Conservation (phyloP, 2,329 filamentous ascomycete genomes). For the Ascochyta koolunga region DNA sequence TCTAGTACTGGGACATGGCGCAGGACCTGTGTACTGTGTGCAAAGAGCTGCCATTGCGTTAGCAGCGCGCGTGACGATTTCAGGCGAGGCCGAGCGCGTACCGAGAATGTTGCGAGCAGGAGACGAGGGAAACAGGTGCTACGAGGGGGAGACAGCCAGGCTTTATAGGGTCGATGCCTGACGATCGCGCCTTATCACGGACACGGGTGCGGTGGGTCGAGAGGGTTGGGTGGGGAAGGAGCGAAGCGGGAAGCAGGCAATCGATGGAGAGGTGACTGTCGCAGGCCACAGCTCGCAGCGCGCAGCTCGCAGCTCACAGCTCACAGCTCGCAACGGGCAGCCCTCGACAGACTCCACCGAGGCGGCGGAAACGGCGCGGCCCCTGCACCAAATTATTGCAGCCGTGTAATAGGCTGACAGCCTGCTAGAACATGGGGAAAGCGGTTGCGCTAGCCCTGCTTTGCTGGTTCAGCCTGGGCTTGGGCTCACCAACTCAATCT, state of each 20-base stretch:
- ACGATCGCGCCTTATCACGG: conserved; percentile 19
- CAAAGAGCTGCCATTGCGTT: conserved; percentile 29
- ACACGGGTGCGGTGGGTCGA: conserved; percentile 22
- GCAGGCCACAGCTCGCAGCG: conserved; percentile 13
- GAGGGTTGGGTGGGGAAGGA: conserved; percentile 18
- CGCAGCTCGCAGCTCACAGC: conserved; percentile 24
- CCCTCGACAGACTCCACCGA: conserved; percentile 1
- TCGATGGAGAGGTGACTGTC: conserved; percentile 26
- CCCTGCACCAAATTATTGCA: conserved; percentile 12
- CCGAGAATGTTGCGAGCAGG: conserved; percentile 32
- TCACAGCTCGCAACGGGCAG: conserved; percentile 7
- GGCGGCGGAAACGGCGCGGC: conserved; percentile 11
- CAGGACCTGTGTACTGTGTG: conserved; percentile 4
- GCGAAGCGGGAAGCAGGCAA: conserved; percentile 24
- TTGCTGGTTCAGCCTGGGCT: conserved; percentile 1
- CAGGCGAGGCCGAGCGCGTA: conserved; percentile 37
- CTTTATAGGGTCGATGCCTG: conserved; percentile 21
- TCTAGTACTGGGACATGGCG: conserved; percentile 41
- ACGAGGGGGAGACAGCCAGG: conserved; percentile 20
- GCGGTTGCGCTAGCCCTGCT: conserved; percentile 10
- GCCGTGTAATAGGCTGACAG: neutral
- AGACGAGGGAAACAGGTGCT: conserved; percentile 23
- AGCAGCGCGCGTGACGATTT: conserved; percentile 27
- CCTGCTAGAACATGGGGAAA: conserved; percentile 11
- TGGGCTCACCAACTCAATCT: conserved; percentile 3